phyloP scores from a whole-genome alignment of 2,329 filamentous ascomycete species.

The Cordyceps militaris region DNA sequence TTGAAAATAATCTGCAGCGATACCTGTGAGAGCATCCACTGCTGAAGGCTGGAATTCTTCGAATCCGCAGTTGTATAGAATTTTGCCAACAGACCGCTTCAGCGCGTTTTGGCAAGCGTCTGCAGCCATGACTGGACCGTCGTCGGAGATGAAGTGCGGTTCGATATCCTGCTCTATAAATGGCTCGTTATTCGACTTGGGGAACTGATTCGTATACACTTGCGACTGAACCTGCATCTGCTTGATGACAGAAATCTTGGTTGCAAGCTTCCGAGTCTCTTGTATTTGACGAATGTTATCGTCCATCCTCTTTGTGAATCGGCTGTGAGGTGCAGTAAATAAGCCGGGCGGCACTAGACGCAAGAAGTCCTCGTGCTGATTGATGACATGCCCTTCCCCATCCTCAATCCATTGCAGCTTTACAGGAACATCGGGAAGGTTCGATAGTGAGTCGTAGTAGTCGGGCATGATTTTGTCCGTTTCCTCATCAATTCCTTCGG shows the following conservation, averaged over 20 bases:
- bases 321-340: conserved; percentile 69
- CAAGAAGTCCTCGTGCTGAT: conserved; percentile 79
- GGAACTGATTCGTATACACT: conserved; percentile 97
- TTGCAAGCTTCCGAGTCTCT: conserved; percentile 89
- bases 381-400: conserved; percentile 78
- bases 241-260: conserved; percentile 96
- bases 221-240: conserved; percentile 98
- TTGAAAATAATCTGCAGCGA: conserved; percentile 82
- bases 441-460: conserved; percentile 84
- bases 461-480: conserved; percentile 81
- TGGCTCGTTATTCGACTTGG: conserved; percentile 86
- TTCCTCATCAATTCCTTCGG: conserved; percentile 90
- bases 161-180: conserved; percentile 83
- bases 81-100: conserved; percentile 84
- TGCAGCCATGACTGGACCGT: conserved; percentile 79
- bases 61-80: conserved; percentile 94
- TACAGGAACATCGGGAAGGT: conserved; percentile 75
- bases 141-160: conserved; percentile 81
- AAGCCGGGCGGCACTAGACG: conserved; percentile 66
- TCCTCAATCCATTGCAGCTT: conserved; percentile 86
- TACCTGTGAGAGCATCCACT: conserved; percentile 80
- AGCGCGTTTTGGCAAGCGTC: conserved; percentile 76
- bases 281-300: conserved; percentile 92
- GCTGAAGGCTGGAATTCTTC: conserved; percentile 96
- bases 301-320: conserved; percentile 72